Evolutionary conservation across 2,329 filamentous ascomycete species (phyloP), one percentile per base, ranked within the genome.

Genomic region (Remersonia thermophila): DNA sequence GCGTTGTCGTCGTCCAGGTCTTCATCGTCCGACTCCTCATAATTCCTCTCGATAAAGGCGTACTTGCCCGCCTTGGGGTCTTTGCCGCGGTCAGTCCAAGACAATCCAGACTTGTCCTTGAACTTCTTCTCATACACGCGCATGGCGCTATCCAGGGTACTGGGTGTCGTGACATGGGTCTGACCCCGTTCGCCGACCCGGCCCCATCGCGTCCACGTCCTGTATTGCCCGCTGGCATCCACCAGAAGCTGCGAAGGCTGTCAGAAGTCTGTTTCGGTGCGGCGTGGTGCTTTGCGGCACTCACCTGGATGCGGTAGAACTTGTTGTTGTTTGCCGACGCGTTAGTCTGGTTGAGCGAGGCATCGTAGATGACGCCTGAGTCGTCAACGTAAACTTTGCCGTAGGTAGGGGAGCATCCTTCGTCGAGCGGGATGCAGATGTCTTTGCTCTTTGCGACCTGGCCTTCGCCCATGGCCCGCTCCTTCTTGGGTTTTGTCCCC

Each of bases 191-290:
- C 74, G 6, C 75, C 74, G 15, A 93, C 83, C 15, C 85, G 73
- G 15, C 85, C 85, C 83, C 82, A 93, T 38, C 83, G 69, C 3
- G 79, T 84, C 80, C 81, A 89, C 0, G 73, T 76, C 30, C 65
- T 60, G 53, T 66, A 82, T 8, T 57, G 42, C 3, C 58, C 51
- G 11, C 46, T 42, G 15, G 48, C 46, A 27, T 60, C 58, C 13
- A 59, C 57, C 16, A 73, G 49, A 4, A 73, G 46, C 56, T 76
- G 38, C 6, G 23, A 25, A 31, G 17, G 26, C 5, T 4, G 25
- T 32, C n/a, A 35, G 37, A 33, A 4, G 46, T 12, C n/a, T 27
- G 10, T 12, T 9, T 11, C 10, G 7, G 12, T 10, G 8, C 4
- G 7, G 13, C 12, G 4, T 13, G n/a, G 10, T 14, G 7, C 14